Conservation (phyloP, 2,329 filamentous ascomycete genomes). For the Aureobasidium vineae region DNA sequence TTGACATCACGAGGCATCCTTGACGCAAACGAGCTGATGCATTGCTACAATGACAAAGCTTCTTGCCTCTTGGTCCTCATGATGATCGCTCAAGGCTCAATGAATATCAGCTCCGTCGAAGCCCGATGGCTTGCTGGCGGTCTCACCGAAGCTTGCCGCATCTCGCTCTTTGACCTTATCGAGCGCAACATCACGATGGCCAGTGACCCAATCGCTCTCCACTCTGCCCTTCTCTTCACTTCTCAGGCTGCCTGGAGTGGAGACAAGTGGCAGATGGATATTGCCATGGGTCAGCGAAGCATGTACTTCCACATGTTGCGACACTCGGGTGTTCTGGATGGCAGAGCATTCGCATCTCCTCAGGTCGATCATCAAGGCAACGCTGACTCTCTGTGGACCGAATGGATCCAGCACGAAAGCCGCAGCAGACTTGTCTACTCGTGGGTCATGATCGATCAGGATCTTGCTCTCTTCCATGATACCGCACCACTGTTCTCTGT, state of each 20-base stretch:
- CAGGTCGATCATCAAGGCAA: conserved; percentile 48
- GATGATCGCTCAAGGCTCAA: conserved; percentile 70
- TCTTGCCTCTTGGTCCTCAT: conserved; percentile 65
- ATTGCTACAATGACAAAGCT: conserved; percentile 60
- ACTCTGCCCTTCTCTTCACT: conserved; percentile 66
- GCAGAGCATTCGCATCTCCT: conserved; percentile 44
- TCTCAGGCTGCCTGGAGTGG: conserved; percentile 70
- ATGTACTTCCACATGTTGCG: conserved; percentile 73
- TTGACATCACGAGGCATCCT: conserved; percentile 59
- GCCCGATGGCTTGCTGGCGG: conserved; percentile 65
- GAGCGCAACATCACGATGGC: conserved; percentile 69
- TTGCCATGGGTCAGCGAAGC: conserved; percentile 69
- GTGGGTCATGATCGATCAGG: conserved; percentile 72
- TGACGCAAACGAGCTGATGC: conserved; percentile 66
- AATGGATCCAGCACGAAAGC: conserved; percentile 65
- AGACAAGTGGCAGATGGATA: conserved; percentile 76
- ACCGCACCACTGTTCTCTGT: conserved; percentile 62
- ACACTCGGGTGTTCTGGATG: conserved; percentile 65
- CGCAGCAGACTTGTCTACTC: conserved; percentile 70
- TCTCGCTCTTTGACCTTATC: conserved; percentile 68
- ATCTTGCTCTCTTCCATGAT: conserved; percentile 66
- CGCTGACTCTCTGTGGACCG: conserved; percentile 57
- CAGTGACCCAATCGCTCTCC: conserved; percentile 62
- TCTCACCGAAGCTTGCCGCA: conserved; percentile 67
- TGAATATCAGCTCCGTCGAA: conserved; percentile 63